Evolutionary conservation across 176 grass and related monocot genomes (phyloP).

Genomic region (Zoysia japonica): DNA sequence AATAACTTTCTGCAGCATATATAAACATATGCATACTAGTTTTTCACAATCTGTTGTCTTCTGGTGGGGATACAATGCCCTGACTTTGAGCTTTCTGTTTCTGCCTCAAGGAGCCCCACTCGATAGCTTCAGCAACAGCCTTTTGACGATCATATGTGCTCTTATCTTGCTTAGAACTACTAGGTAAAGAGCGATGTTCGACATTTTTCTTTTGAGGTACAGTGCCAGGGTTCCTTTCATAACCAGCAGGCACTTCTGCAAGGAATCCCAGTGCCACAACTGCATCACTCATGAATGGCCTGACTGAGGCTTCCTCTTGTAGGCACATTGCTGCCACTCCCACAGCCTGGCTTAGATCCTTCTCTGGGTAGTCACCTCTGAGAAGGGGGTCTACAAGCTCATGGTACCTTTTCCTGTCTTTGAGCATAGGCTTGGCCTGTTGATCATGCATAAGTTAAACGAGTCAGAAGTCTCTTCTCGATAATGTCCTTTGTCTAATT

Average conservation of each 20-base stretch:
- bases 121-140: conserved; percentile 57
- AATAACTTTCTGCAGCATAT: conserved; percentile 3
- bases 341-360: conserved; percentile 66
- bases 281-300: conserved; percentile 80
- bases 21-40: background rate
- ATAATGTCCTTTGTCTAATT: conserved; percentile 7
- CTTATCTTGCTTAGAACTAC: conserved; percentile 30
- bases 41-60: conserved; percentile 38
- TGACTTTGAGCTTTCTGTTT: conserved; percentile 39
- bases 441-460: conserved; percentile 33
- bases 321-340: conserved; percentile 81
- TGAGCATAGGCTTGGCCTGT: conserved; percentile 73
- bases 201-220: conserved; percentile 16
- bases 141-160: conserved; percentile 40
- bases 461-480: conserved; percentile 11
- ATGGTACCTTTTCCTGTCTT: conserved; percentile 58
- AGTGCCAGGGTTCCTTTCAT: conserved; percentile 27
- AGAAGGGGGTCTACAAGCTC: conserved; percentile 79
- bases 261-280: conserved; percentile 69
- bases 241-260: conserved; percentile 29
- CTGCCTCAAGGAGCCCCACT: conserved; percentile 61
- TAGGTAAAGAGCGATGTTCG: conserved; percentile 22
- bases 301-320: conserved; percentile 67
- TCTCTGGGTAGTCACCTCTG: conserved; percentile 61
- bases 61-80: conserved; percentile 19